Evolutionary conservation across 306 rosid genomes (phyloP).

Genomic region (Mimosa bimucronata): DNA sequence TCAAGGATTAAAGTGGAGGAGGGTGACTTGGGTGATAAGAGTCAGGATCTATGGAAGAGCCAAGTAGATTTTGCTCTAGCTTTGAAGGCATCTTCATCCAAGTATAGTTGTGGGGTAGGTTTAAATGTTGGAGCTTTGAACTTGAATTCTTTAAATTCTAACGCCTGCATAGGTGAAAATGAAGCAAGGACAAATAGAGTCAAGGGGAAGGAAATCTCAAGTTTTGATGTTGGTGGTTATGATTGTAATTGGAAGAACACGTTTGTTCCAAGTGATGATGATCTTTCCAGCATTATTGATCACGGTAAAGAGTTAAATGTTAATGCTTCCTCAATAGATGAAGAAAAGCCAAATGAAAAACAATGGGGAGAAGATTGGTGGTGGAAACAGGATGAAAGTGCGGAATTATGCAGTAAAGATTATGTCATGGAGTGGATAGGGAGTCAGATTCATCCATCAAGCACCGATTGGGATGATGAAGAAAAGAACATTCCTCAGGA

Average conservation of each 20-base stretch:
- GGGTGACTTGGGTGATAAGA: constrained; percentile 70
- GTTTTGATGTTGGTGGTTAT: constrained; percentile 50
- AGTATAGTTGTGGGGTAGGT: constrained; percentile 62
- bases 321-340: constrained; percentile 48
- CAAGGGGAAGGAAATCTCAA: constrained; percentile 80
- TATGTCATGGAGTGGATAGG: constrained; percentile 98
- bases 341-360: constrained; percentile 62
- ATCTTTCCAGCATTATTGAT: constrained; percentile 64
- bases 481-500: constrained; percentile 60
- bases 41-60: constrained; percentile 77
- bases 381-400: constrained; percentile 95
- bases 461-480: constrained; percentile 84
- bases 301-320: constrained; percentile 70
- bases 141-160: constrained; percentile 69
- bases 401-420: constrained; percentile 82
- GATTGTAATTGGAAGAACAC: constrained; percentile 11
- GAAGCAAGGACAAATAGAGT: constrained; percentile 52
- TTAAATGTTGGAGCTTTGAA: constrained; percentile 64
- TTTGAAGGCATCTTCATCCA: constrained; percentile 86
- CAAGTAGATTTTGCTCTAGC: constrained; percentile 97
- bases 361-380: constrained; percentile 97
- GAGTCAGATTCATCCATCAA: constrained; percentile 89
- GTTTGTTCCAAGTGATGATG: constrained; percentile 82
- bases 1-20: constrained; percentile 92
- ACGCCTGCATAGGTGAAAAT: constrained; percentile 63